Percentiles rank a stretch among this genome's conserved stretches.
Conservation (phyloP, 768 basidiomycete genomes). For the Galerina marginata region DNA sequence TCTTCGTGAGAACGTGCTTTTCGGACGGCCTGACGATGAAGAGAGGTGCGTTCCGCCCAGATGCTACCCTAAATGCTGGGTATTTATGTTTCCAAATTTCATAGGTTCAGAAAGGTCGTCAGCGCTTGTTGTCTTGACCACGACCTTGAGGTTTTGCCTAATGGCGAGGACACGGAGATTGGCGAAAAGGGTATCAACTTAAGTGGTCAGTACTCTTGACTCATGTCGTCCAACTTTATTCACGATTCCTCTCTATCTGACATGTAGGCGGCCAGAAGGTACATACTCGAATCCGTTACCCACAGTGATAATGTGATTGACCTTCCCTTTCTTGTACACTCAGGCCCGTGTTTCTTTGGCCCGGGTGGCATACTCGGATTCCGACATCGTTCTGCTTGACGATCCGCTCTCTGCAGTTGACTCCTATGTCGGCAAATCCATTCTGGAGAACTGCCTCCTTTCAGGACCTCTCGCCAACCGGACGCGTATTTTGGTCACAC, state of each 20-base stretch:
- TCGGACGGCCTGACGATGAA: constrained; percentile 71
- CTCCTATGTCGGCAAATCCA: constrained; percentile 72
- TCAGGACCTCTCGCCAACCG: constrained; percentile 54
- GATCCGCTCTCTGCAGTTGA: constrained; percentile 88
- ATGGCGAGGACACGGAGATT: constrained; percentile 74
- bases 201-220: constrained; percentile 45
- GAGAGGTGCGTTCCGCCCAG: constrained; percentile 41
- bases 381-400: constrained; percentile 80
- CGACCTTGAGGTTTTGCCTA: constrained; percentile 74
- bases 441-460: constrained; percentile 68
- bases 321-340: constrained; percentile 1
- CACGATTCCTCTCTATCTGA: no score
- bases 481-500: constrained; percentile 68
- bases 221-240: no score
- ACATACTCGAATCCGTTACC: neutral
- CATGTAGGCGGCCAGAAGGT: constrained; percentile 43
- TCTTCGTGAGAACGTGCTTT: constrained; percentile 74
- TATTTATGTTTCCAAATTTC: neutral
- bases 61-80: neutral
- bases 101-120: constrained; percentile 62
- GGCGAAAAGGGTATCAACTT: constrained; percentile 81
- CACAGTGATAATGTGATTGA: neutral
- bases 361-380: constrained; percentile 73
- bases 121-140: constrained; percentile 70
- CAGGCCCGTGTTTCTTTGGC: constrained; percentile 78